phyloP scores from a whole-genome alignment of 176 grass and related monocot species.

The Cymbopogon citratus region DNA sequence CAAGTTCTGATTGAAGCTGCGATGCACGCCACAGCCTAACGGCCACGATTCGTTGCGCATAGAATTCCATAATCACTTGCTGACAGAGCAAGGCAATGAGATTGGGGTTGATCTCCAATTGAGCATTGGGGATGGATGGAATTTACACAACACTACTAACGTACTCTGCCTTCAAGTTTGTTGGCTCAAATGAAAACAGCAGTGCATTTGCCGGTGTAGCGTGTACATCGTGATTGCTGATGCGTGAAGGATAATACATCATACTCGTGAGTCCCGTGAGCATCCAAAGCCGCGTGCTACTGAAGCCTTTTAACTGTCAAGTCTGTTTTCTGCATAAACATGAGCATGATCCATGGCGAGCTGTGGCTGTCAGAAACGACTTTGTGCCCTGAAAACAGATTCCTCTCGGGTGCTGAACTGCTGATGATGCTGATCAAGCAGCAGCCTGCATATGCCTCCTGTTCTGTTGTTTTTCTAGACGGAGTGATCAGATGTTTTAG shows the following conservation, averaged over 20 bases:
- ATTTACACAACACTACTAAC: background rate
- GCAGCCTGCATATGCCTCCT: background rate
- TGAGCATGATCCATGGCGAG: background rate
- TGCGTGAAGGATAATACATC: slow-evolving; percentile 11
- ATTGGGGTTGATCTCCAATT: background rate
- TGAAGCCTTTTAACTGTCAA: background rate
- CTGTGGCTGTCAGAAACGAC: no score
- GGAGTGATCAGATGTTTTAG: no score
- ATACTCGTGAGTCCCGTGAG: background rate
- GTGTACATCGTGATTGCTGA: background rate
- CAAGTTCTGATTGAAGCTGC: no score
- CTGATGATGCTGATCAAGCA: background rate
- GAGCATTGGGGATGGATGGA: background rate
- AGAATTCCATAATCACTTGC: background rate
- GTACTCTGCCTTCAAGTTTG: background rate
- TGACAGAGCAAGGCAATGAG: background rate
- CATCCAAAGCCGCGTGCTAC: background rate
- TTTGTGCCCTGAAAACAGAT: no score
- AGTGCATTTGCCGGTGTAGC: background rate
- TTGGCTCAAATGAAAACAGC: background rate
- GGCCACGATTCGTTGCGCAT: no score
- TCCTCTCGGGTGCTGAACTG: no score
- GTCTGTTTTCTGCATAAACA: background rate
- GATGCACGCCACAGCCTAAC: no score
- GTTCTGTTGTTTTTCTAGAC: no score